Evolutionary conservation across 2,329 filamentous ascomycete species (phyloP), one percentile per base, ranked within the genome.

Genomic region (Calonectria pseudoturangicola): DNA sequence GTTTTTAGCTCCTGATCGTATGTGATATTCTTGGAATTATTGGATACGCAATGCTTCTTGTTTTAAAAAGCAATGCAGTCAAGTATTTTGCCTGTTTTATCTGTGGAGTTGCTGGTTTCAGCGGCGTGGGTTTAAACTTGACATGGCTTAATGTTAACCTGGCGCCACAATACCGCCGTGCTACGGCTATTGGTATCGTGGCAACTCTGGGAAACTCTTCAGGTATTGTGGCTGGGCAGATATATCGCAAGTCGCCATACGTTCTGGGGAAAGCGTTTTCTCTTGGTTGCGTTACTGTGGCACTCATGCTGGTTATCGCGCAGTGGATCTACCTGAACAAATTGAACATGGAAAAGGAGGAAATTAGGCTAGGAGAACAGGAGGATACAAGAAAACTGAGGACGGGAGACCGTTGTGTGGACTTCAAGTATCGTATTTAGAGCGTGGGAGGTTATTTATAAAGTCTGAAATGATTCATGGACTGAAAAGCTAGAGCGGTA

Each of bases 21-120:
- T 30, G 47, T 2, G 60, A 63, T 8, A n/a, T 27, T 6, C 18
- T 51, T 15, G 66, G 66, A n/a, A 63, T 86, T 13, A 83, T 88
- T 45, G 87, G 87, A 1, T 88, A 88, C 68, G 83, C 87, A 21
- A 72, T 89, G 27, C 82, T 88, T 3, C 77, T 89, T 1, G 80
- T 82, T 25, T 84, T 90, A n/a, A 85, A 85, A 12, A 85, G 86
- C 72, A 81, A 88, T n/a, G 85, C 86, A 0, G 84, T 87, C 47
- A 83, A 85, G 67, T 88, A 86, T 79, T 88, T 88, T 68, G 86
- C 85, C 2, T 86, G 84, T 0, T 89, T 86, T 77, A 79, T 89
- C 7, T 84, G 83, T 50, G 85, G 84, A 2, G 80, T 86, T n/a
- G 85, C 85, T 1, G 83, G 86, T 1, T 89, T 88, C 70, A 85